Evolutionary conservation across 2,329 filamentous ascomycete genomes (phyloP).

Genomic region (Colletotrichum musicola): DNA sequence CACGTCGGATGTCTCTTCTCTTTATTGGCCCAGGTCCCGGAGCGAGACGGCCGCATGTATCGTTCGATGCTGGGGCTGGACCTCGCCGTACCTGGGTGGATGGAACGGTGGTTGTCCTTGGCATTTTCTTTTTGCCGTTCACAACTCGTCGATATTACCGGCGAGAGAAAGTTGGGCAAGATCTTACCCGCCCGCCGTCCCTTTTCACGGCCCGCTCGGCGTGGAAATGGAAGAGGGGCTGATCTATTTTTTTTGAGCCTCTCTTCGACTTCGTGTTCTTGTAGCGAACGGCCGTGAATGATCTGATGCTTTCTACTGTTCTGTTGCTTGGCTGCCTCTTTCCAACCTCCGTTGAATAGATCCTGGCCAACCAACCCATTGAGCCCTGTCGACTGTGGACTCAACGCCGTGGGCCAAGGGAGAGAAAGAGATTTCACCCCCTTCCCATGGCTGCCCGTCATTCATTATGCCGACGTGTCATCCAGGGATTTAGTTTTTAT

Average conservation of each 20-base stretch:
- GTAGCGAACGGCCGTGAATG: constrained; percentile 13
- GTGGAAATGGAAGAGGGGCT: neutral
- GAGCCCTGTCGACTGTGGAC: neutral
- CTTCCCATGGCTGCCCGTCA: constrained; percentile 17
- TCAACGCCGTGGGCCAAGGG: constrained; percentile 2
- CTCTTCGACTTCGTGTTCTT: constrained; percentile 1
- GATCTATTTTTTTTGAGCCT: neutral
- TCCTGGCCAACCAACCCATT: no score
- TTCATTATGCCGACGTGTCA: constrained; percentile 30
- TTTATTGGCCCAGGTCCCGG: constrained; percentile 2
- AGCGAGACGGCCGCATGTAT: constrained; percentile 10
- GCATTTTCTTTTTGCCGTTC: neutral
- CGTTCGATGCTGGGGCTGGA: constrained; percentile 26
- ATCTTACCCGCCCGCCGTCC: constrained; percentile 26
- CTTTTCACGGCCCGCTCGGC: constrained; percentile 24
- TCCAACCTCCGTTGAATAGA: no score
- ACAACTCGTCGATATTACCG: neutral
- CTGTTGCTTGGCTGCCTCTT: no score
- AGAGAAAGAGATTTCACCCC: neutral
- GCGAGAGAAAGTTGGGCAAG: neutral
- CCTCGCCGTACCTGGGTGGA: constrained; percentile 1
- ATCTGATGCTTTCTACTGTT: constrained; percentile 14
- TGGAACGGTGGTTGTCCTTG: constrained; percentile 5
- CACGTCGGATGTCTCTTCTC: neutral
- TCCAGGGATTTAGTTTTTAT: constrained; percentile 8